Percentiles rank a stretch among this genome's conserved stretches.
Evolutionary conservation across 331 rosid species (phyloP).

Genomic region (Quercus tomentella): DNA sequence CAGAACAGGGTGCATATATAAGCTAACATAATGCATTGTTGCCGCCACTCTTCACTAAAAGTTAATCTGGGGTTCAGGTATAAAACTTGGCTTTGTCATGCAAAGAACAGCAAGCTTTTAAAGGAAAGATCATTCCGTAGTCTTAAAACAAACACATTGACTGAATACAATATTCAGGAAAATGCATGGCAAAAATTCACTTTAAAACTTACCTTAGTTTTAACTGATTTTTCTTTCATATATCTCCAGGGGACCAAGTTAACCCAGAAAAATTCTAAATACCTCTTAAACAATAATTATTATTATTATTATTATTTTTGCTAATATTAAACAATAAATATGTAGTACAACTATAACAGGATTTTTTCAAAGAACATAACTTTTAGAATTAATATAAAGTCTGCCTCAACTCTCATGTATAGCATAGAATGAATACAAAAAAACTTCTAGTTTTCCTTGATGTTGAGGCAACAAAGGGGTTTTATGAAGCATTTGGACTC

Average conservation of each 20-base stretch:
- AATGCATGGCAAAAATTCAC: no score
- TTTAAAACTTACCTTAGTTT: no score
- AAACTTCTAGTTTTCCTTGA: not conserved
- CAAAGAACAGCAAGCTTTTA: no score
- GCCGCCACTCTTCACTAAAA: not conserved
- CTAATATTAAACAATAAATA: not conserved
- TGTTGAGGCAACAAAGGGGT: not conserved
- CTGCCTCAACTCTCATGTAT: not conserved
- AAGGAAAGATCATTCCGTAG: no score
- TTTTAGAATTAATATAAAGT: not conserved
- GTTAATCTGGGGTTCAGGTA: not conserved
- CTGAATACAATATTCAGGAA: no score
- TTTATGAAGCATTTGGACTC: not conserved
- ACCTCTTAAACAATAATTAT: not conserved
- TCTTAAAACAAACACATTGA: no score
- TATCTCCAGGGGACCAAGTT: no score
- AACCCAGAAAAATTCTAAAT: not conserved
- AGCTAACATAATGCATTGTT: not conserved
- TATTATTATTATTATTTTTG: no score
- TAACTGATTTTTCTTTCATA: no score
- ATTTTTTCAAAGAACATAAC: not conserved
- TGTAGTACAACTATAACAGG: not conserved
- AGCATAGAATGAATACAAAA: slow-evolving; percentile 12
- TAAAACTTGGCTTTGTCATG: not conserved
- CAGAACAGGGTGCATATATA: not conserved